Conservation (phyloP, 2,329 filamentous ascomycete species). For the Penicillium sp. region DNA sequence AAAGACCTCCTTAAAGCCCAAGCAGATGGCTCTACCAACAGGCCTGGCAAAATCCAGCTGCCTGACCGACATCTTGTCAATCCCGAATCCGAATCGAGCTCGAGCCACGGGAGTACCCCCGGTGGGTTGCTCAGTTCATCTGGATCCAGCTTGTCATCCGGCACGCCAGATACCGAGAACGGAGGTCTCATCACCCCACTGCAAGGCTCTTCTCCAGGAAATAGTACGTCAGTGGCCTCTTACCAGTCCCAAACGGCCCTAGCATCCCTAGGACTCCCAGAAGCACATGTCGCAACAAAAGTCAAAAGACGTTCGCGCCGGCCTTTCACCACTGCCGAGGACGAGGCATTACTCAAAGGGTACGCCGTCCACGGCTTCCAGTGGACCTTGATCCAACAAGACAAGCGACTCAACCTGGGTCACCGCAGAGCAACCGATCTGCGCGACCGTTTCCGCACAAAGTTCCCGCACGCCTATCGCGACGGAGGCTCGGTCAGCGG, state of each 20-base stretch:
- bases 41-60: slow-evolving; percentile 28
- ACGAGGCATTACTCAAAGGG: slow-evolving; percentile 60
- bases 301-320: slow-evolving; percentile 56
- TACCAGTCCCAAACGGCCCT: slow-evolving; percentile 36
- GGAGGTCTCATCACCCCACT: slow-evolving; percentile 16
- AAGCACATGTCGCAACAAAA: slow-evolving; percentile 51
- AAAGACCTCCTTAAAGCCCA: slow-evolving; percentile 37
- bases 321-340: slow-evolving; percentile 59
- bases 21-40: slow-evolving; percentile 26
- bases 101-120: slow-evolving; percentile 16
- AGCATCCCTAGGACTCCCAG: slow-evolving; percentile 50
- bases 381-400: slow-evolving; percentile 62
- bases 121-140: slow-evolving; percentile 21
- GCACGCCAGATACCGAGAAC: slow-evolving; percentile 17
- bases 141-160: slow-evolving; percentile 22
- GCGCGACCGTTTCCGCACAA: slow-evolving; percentile 63
- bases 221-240: slow-evolving; percentile 33
- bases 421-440: slow-evolving; percentile 60
- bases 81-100: slow-evolving; percentile 14
- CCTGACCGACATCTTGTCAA: slow-evolving; percentile 28
- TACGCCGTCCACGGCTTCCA: slow-evolving; percentile 61
- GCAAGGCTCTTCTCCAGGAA: slow-evolving; percentile 22
- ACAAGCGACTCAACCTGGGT: slow-evolving; percentile 53
- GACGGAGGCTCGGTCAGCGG: slow-evolving; percentile 45
- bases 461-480: slow-evolving; percentile 60